Evolutionary conservation across 805 yeast genomes (phyloP).

Genomic region (Nadsonia fulvescens): DNA sequence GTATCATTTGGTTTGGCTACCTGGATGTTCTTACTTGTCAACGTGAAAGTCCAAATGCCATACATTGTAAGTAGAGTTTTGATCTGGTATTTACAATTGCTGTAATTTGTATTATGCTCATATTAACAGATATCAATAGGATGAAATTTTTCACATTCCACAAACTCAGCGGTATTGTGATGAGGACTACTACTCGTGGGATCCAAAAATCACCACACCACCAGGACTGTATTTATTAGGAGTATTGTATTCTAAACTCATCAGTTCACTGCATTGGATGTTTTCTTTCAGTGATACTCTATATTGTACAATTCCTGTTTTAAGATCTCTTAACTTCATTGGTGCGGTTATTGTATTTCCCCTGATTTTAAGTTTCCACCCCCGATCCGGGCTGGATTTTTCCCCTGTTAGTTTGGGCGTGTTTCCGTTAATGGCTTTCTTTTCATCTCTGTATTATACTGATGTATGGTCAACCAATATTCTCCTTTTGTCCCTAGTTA

Average conservation of each 20-base stretch:
- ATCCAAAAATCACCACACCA: conserved; percentile 86
- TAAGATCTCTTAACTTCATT: conserved; percentile 42
- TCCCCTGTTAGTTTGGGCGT: conserved; percentile 22
- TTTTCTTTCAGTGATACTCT: conserved; percentile 9
- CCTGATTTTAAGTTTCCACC: conserved; percentile 20
- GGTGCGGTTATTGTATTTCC: conserved; percentile 20
- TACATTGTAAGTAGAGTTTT: too few species aligned
- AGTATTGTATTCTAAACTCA: conserved; percentile 13
- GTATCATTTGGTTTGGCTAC: conserved; percentile 6
- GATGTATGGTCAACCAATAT: conserved; percentile 82
- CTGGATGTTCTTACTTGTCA: conserved; percentile 4
- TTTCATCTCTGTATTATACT: conserved; percentile 68
- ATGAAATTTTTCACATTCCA: conserved; percentile 72
- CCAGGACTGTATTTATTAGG: conserved; percentile 66
- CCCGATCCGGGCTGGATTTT: conserved; percentile 25
- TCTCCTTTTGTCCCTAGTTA: conserved; percentile 34
- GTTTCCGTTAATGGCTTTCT: conserved; percentile 58
- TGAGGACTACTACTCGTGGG: conserved; percentile 54
- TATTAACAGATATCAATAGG: conserved; percentile 18
- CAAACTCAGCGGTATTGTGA: conserved; percentile 55
- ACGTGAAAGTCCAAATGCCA: background rate
- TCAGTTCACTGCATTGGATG: conserved; percentile 12
- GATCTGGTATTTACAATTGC: too few species aligned
- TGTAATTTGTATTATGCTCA: conserved; percentile 1
- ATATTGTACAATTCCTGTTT: conserved; percentile 19